Base-by-base conservation (phyloP, 2,329 filamentous ascomycete genomes). In the Amauroascus niger region DNA sequence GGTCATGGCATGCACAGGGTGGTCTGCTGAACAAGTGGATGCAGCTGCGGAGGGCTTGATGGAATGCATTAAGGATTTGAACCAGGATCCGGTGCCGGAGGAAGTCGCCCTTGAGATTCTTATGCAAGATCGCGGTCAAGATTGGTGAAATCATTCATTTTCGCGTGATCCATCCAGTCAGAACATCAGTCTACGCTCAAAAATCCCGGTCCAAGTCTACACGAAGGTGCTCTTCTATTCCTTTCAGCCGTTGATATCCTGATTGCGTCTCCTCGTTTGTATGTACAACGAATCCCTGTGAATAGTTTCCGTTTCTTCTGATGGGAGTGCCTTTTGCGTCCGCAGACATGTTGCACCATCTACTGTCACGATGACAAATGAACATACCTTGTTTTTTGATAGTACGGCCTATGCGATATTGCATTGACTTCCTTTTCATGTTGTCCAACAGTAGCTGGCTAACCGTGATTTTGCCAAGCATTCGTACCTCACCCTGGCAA, bases 1-100 rank as follows among this genome's bases (percentile, higher is more conserved):
- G 28, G 88, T 98, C 22, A 83, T 86, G 52, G 74, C 96, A 11
- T 96, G 91, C 66, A 95, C 89, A 0, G 83, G 82, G 7, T 86
- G 90, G 32, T 78, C 81, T 0, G 88, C 94, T 57, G 77, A 78
- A 7, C 80, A 88, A 55, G 86, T 97, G 13, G 93, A 97, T 61
- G 80, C 81, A 54, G 80, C 89, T 49, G 76, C 96, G 0, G 87
- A 88, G 50, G 82, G 83, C 2, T 74, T 98, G 41, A 80, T 94
- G 45, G 82, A 87, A 58, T 93, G 93, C 1, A 86, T 97, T 2
- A 91, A 95, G 70, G 72, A 74, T 39, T 53, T 72, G 20, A 95
- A 89, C 63, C 90, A 96, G 67, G 67, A 72, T 48, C 70, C 70
- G 4, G 64, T 73, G 24, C 68, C 70, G 7, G 69, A 71, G 57